Evolutionary conservation across 2,329 filamentous ascomycete species (phyloP).

Genomic region (Arthrobotrys sinensis): DNA sequence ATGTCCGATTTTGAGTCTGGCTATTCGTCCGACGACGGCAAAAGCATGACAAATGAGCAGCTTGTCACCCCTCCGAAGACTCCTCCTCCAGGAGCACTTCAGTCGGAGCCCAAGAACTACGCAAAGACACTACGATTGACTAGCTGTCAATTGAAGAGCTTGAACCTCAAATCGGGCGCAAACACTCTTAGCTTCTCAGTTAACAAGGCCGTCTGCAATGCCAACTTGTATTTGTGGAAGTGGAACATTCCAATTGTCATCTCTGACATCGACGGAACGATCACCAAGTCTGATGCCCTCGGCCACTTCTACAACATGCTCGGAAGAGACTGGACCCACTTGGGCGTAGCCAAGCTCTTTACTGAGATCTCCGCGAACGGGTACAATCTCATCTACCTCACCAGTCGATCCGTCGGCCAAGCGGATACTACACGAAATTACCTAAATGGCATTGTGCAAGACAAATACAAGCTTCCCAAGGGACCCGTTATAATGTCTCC

Average conservation of each 20-base stretch:
- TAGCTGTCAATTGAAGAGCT: conserved; percentile 90
- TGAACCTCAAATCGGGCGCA: conserved; percentile 85
- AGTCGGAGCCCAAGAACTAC: conserved; percentile 79
- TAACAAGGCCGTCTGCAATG: conserved; percentile 91
- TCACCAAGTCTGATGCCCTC: conserved; percentile 95
- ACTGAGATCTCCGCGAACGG: conserved; percentile 95
- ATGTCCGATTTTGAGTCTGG: conserved; percentile 87
- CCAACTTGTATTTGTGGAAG: conserved; percentile 94
- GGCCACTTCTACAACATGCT: conserved; percentile 97
- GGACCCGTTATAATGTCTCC: conserved; percentile 96
- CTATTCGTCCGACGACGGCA: conserved; percentile 88
- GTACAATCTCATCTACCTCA: conserved; percentile 99
- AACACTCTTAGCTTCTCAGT: conserved; percentile 98
- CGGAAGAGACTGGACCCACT: conserved; percentile 96
- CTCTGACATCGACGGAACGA: conserved; percentile 98
- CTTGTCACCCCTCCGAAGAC: conserved; percentile 69
- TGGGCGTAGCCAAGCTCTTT: conserved; percentile 96
- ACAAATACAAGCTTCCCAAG: conserved; percentile 85
- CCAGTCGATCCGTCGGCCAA: conserved; percentile 91
- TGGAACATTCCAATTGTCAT: conserved; percentile 94
- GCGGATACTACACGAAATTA: conserved; percentile 92
- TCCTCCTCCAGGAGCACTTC: conserved; percentile 40
- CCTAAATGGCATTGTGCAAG: conserved; percentile 88
- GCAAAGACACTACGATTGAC: conserved; percentile 96
- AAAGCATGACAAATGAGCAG: conserved; percentile 77